A percentile compares a stretch with the other conserved stretches of the same genome.
Conservation (phyloP, 139 green algal species). For the Coelastrella sp. region DNA sequence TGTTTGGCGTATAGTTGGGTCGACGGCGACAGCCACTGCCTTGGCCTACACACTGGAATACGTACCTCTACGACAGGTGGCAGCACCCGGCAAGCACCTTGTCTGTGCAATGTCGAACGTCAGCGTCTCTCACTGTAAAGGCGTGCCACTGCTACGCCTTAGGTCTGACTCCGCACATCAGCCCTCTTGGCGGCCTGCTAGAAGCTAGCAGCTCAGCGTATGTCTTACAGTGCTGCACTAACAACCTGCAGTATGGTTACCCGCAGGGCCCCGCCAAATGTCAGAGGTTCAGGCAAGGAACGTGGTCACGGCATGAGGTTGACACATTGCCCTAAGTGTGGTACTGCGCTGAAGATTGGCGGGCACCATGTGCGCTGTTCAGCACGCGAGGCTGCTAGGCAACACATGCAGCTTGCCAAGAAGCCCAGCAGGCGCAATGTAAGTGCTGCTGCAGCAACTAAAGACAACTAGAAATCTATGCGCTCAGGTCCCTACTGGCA, state of each 20-base stretch:
- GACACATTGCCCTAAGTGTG: slow-evolving; percentile 27
- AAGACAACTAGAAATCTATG: not conserved
- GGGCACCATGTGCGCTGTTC: slow-evolving; percentile 32
- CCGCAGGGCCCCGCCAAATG: slow-evolving; percentile 20
- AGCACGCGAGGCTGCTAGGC: not conserved
- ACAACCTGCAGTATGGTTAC: not conserved
- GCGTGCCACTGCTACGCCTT: too few species aligned
- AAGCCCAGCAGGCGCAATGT: not conserved
- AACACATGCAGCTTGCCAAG: slow-evolving; percentile 4
- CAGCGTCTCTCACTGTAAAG: too few species aligned
- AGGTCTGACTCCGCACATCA: too few species aligned
- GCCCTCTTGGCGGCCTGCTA: too few species aligned
- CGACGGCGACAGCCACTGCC: too few species aligned
- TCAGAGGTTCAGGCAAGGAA: slow-evolving; percentile 37
- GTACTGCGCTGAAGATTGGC: slow-evolving; percentile 7
- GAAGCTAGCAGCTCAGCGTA: too few species aligned
- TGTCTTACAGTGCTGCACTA: too few species aligned
- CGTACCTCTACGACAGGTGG: too few species aligned
- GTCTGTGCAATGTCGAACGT: too few species aligned
- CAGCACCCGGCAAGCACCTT: too few species aligned
- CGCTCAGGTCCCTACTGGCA: not conserved
- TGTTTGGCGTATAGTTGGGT: too few species aligned
- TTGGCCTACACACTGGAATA: too few species aligned
- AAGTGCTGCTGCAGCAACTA: not conserved
- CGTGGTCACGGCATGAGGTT: slow-evolving; percentile 28